These are phyloP conservation scores for Salicornia ramosissima DNA, from an alignment of 148 eudicot species.

Conservation along the genomic window DNA sequence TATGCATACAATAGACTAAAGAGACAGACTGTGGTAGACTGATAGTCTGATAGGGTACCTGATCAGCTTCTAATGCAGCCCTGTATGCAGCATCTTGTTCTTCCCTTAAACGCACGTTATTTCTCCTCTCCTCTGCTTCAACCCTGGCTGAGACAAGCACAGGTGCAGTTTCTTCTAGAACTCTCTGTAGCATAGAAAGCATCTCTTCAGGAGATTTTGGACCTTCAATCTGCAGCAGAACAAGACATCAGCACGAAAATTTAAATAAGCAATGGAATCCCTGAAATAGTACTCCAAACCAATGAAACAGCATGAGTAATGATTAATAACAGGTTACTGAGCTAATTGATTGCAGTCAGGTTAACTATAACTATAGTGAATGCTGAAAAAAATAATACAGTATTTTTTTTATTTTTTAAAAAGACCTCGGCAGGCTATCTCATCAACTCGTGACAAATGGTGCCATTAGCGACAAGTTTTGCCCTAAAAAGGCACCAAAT, in stretches of 20 bases:
- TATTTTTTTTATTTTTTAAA: too few relatives aligned
- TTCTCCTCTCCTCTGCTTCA: conserved; percentile 96
- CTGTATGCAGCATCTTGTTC: conserved; percentile 99
- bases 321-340: too few relatives aligned
- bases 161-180: conserved; percentile 85
- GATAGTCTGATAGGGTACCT: conserved; percentile 50
- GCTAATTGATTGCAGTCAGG: too few relatives aligned
- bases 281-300: not conserved
- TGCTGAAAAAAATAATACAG: too few relatives aligned
- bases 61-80: conserved; percentile 98
- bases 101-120: conserved; percentile 80
- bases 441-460: not conserved
- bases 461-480: not conserved
- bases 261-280: not conserved
- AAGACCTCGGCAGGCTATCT: not conserved
- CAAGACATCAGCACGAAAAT: not conserved
- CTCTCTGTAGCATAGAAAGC: conserved; percentile 69
- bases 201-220: conserved; percentile 87
- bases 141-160: conserved; percentile 87
- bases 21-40: not conserved
- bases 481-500: too few relatives aligned
- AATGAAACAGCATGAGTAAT: not conserved
- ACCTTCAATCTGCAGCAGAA: conserved; percentile 70
- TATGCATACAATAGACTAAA: conserved; percentile 3
- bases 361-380: too few relatives aligned